A percentile compares a stretch with the other conserved stretches of the same genome.
These are phyloP conservation scores for Arxiozyma heterogenica DNA, from an alignment of 1,139 yeast genomes.

Conservation along the genomic window DNA sequence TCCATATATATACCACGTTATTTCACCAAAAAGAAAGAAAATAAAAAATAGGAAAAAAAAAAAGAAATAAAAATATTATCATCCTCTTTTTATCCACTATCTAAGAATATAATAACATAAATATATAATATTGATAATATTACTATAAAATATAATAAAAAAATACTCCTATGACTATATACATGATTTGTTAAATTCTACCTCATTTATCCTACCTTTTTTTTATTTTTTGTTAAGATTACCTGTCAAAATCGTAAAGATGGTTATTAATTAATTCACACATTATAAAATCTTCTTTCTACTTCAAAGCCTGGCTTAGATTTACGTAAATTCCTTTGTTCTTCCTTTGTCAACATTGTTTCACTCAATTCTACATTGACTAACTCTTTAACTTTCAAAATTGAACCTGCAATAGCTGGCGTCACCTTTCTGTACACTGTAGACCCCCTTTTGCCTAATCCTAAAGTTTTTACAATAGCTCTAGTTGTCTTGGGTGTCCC, in stretches of 20 bases:
- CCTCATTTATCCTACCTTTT: not conserved
- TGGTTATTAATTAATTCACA: not conserved
- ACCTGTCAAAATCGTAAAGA: not conserved
- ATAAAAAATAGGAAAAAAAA: too few species aligned
- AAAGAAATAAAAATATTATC: too few species aligned
- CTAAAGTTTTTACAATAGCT: conserved; percentile 61
- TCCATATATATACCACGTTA: too few species aligned
- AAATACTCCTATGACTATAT: not conserved
- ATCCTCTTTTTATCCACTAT: not conserved
- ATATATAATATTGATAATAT: not conserved
- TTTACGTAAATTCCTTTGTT: conserved; percentile 51
- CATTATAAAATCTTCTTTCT: conserved; percentile 25
- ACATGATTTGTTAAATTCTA: not conserved
- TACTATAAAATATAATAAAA: not conserved
- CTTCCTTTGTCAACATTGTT: conserved; percentile 38
- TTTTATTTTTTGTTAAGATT: not conserved
- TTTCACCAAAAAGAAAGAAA: too few species aligned
- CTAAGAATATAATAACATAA: not conserved
- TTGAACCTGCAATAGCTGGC: conserved; percentile 77
- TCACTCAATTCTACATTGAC: conserved; percentile 77
- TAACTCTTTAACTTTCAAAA: conserved; percentile 75
- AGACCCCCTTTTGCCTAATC: conserved; percentile 66
- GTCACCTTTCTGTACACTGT: conserved; percentile 65
- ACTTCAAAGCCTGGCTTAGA: conserved; percentile 51
- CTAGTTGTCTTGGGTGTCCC: conserved; percentile 69